phyloP scores from a whole-genome alignment of 1,284 basidiomycete species.

The Fereydounia khargensis region DNA sequence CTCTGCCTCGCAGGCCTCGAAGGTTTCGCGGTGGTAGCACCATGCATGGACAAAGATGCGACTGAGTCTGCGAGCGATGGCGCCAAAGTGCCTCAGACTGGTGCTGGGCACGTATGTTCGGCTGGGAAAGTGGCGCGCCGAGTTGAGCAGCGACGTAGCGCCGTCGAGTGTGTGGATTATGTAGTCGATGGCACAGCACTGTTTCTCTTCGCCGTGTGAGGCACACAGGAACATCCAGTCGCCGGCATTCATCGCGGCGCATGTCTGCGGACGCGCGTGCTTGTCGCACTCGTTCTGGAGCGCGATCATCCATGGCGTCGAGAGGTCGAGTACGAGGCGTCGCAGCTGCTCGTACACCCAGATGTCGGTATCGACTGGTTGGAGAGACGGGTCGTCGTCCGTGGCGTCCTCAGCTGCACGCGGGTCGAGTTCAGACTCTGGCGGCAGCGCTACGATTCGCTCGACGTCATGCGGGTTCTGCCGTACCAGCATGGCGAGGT shows the following conservation, averaged over 20 bases:
- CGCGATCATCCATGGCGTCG: conserved; percentile 80
- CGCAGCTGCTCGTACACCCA: conserved; percentile 95
- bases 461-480: conserved; percentile 84
- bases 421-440: conserved; percentile 22
- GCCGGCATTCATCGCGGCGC: conserved; percentile 94
- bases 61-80: conserved; percentile 80
- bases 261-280: conserved; percentile 60
- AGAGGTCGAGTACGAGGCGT: conserved; percentile 86
- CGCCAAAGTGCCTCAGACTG: conserved; percentile 81
- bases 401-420: conserved; percentile 1
- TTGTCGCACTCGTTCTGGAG: conserved; percentile 73
- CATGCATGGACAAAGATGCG: conserved; percentile 95
- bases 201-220: conserved; percentile 65
- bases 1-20: conserved; percentile 84
- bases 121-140: conserved; percentile 78
- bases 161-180: conserved; percentile 91
- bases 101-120: conserved; percentile 63
- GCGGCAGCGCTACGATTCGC: conserved; percentile 68
- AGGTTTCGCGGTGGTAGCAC: conserved; percentile 72
- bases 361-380: conserved; percentile 65
- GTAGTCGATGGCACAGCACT: conserved; percentile 93
- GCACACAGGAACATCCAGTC: conserved; percentile 97
- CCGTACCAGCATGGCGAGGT: conserved; percentile 81
- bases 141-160: conserved; percentile 87
- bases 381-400: conserved; percentile 5